These are phyloP conservation scores for Yamadazyma conglobata DNA, from an alignment of 1,139 yeast species.

Conservation along the genomic window DNA sequence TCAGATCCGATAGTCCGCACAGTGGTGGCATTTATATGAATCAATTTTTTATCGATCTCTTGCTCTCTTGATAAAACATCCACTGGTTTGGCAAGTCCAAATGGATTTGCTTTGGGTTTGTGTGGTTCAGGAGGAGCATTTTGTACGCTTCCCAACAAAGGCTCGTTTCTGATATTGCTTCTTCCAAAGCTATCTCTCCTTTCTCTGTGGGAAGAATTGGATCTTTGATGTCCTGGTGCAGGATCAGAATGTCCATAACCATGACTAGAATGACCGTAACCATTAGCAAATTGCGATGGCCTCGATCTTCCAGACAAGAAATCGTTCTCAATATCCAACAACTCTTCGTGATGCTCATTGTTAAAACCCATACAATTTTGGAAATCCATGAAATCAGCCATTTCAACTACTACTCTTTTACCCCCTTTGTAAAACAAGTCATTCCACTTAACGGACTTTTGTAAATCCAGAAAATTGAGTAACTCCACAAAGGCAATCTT, in stretches of 20 bases:
- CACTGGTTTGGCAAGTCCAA: conserved; percentile 48
- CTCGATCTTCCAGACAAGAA: conserved; percentile 22
- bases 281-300: conserved; percentile 8
- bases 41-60: conserved; percentile 44
- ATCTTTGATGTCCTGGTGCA: not conserved
- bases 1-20: conserved; percentile 46
- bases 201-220: conserved; percentile 1
- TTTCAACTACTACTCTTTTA: conserved; percentile 40
- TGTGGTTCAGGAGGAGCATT: conserved; percentile 1
- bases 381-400: conserved; percentile 50
- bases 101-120: conserved; percentile 37
- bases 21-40: conserved; percentile 55
- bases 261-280: conserved; percentile 5
- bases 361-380: conserved; percentile 43
- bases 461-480: conserved; percentile 41
- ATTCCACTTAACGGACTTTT: conserved; percentile 44
- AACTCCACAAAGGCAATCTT: conserved; percentile 66
- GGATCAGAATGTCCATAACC: conserved; percentile 1
- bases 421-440: conserved; percentile 40
- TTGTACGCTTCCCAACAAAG: conserved; percentile 5
- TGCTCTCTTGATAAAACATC: conserved; percentile 38
- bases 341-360: conserved; percentile 30
- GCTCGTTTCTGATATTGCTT: conserved; percentile 3
- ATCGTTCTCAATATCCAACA: conserved; percentile 30
- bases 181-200: conserved; percentile 7